Evolutionary conservation across 2,329 filamentous ascomycete genomes (phyloP), one percentile per base, ranked within the genome.

Genomic region (Talaromyces sp.): DNA sequence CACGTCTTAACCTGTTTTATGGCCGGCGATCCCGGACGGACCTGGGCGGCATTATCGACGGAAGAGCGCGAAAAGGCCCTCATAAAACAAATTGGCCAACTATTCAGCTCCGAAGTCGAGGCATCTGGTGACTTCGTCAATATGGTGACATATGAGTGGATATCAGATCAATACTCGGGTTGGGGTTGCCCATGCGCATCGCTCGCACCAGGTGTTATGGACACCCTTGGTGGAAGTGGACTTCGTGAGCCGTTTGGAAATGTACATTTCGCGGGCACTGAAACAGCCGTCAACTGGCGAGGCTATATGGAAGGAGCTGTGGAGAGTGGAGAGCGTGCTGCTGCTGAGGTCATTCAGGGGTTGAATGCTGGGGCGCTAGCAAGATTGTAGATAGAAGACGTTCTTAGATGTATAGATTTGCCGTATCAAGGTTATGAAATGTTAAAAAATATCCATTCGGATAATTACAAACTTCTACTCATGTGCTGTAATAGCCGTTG

Each of bases 271-370:
- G 83, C 79, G 2, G 84, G 85, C 0, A 85, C 84, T 0, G 85
- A 87, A 74, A 83, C 80, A 0, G 78, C 81, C 0, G 75, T 70
- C 2, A 79, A 82, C 65, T 87, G 84, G 84, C 83, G 82, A 63
- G 84, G 84, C 0, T 86, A 86, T 69, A 85, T 87, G 83, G 85
- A 87, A 66, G 85, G 85, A 1, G 85, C 85, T 0, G 74, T 87
- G 11, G 69, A 79, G 6, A 80, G 76, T 59, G 84, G 85, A 1
- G 76, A 84, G 65, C 72, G 81, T 14, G 84, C 76, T 1, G 83
- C 83, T 0, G 71, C 71, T 41, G 82, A 85, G 69, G 80, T 84
- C 3, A 64, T 82, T 4, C 31, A 37, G 50, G 50, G n/a, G 10
- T 56, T 56, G 31, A 37, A 35, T 22, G 31, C 50, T 37, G 27